These are phyloP conservation scores for Talaromyces sp. DNA, from an alignment of 2,329 filamentous ascomycete genomes.

Conservation along the genomic window DNA sequence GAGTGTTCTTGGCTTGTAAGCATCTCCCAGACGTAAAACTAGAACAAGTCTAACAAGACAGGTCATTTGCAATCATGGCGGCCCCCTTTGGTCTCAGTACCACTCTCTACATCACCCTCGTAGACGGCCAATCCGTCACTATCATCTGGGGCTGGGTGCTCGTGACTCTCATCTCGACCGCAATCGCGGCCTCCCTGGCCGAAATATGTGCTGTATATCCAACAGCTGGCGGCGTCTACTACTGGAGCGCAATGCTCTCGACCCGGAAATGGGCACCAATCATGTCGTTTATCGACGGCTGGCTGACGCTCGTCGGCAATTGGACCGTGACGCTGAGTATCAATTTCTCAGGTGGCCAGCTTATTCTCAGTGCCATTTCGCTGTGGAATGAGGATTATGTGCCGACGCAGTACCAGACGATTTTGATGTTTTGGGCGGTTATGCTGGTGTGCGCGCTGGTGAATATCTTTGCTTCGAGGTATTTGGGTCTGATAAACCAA, in stretches of 20 bases:
- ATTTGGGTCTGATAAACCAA: constrained; percentile 67
- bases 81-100: constrained; percentile 66
- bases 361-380: constrained; percentile 65
- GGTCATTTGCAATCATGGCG: constrained; percentile 72
- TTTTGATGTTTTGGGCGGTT: constrained; percentile 69
- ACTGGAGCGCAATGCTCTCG: constrained; percentile 66
- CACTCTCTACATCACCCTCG: constrained; percentile 65
- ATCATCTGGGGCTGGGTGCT: constrained; percentile 69
- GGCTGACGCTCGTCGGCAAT: constrained; percentile 69
- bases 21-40: constrained; percentile 4
- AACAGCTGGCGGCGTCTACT: constrained; percentile 67
- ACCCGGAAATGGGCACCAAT: constrained; percentile 64
- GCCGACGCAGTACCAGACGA: constrained; percentile 65
- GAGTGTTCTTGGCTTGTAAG: constrained; percentile 61
- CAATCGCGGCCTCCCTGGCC: constrained; percentile 63
- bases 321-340: constrained; percentile 67
- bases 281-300: constrained; percentile 67
- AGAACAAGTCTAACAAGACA: constrained; percentile 20
- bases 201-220: constrained; percentile 69
- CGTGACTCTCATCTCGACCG: constrained; percentile 60
- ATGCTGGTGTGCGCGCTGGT: constrained; percentile 62
- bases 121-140: constrained; percentile 66
- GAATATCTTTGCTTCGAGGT: constrained; percentile 62
- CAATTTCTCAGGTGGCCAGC: constrained; percentile 69
- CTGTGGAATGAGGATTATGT: constrained; percentile 68